Evolutionary conservation across 495 filamentous ascomycete species (phyloP), one percentile per base, ranked within the genome.

Genomic region (Penicillium antarcticum): DNA sequence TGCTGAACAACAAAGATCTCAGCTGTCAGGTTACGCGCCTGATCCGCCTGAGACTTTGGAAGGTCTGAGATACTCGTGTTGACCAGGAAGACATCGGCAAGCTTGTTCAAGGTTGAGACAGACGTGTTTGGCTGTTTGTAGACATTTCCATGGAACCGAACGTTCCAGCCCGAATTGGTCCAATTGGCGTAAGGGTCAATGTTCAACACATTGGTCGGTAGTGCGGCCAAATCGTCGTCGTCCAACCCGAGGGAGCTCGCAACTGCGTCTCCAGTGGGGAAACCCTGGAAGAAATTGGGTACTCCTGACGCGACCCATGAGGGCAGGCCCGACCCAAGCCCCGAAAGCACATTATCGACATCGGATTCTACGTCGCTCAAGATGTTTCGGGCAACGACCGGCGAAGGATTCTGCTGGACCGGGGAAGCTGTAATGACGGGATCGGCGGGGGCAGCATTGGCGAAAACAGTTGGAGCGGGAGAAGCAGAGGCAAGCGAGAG

Each of bases 171-270:
- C 39, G 80, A 69, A 16, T 79, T 73, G n/a, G 87, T 90, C 79
- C 83, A 91, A 53, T 92, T 92, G 32, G 78, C 88, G 63, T 92
- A 91, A n/a, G 78, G 78, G 69, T 86, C 84, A 9, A 91, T 68
- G 56, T 90, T 89, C 43, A 91, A 62, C 14, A 87, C 85, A 53
- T 88, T 79, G 2, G 87, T 86, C 1, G 88, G 87, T 33, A 79
- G 65, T 5, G 82, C 78, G 12, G 61, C 72, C 18, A 88, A 63
- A n/a, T 83, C 76, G 11, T 58, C 58, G 44, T 80, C 73, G 43
- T 76, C 66, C 36, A 91, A 68, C 2, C 82, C 80, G 3, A 89
- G 70, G 35, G 76, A 76, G 50, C 74, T 84, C 55, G 74, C 64
- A 5, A 88, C 86, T 4, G 70, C 69, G 21, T 70, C 64, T 29